These are phyloP conservation scores for Backusella westeae DNA, from an alignment of 192 early-diverging fungal genomes.

Conservation along the genomic window DNA sequence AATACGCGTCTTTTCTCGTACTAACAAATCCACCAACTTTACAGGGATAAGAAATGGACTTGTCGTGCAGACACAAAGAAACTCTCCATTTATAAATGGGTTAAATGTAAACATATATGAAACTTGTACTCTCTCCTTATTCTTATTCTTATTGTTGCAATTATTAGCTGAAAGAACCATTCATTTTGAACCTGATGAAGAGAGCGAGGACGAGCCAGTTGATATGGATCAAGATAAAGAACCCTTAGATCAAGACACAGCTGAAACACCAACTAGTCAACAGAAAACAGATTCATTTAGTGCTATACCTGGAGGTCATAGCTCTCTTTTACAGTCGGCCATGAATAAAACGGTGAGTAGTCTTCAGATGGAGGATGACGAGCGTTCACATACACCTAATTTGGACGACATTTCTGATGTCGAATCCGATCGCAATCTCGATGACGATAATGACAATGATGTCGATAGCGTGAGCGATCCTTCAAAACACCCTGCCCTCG, in stretches of 20 bases:
- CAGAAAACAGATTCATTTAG: background rate
- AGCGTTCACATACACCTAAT: constrained; percentile 11
- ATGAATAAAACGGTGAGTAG: background rate
- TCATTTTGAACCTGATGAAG: constrained; percentile 24
- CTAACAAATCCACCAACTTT: background rate
- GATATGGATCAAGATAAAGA: constrained; percentile 4
- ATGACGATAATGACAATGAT: constrained; percentile 1
- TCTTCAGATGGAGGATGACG: constrained; percentile 5
- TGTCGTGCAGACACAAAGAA: constrained; percentile 8
- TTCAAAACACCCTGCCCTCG: constrained; percentile 21
- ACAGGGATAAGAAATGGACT: constrained; percentile 28
- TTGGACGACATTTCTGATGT: constrained; percentile 19
- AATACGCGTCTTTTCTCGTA: background rate
- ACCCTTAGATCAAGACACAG: background rate
- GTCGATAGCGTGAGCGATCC: constrained; percentile 26
- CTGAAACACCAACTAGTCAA: background rate
- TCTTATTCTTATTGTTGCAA: background rate
- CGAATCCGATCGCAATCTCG: constrained; percentile 5
- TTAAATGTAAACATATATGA: constrained; percentile 13
- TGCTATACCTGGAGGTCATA: constrained; percentile 14
- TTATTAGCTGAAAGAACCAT: constrained; percentile 17
- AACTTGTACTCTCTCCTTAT: background rate
- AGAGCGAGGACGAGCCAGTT: constrained; percentile 6
- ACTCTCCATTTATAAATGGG: constrained; percentile 13
- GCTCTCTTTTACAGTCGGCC: background rate